phyloP scores from a whole-genome alignment of 768 basidiomycete genomes.

The Naematelia encephala region DNA sequence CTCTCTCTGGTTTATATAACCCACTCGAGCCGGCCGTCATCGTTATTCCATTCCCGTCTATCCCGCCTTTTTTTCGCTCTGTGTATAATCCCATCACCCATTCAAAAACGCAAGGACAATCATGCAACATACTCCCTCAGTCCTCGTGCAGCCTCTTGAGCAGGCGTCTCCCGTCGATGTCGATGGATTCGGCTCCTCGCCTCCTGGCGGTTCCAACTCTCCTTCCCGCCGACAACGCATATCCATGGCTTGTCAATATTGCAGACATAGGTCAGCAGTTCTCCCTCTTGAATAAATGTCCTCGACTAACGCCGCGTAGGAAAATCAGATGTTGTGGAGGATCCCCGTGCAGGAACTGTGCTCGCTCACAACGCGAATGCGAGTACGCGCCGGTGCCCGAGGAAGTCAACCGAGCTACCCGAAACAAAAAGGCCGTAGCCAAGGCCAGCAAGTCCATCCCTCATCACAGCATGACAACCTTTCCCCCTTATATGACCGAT shows the following conservation, averaged over 20 bases:
- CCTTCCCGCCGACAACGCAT: conserved; percentile 32
- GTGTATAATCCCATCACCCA: neutral
- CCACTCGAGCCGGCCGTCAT: no score
- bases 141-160: neutral
- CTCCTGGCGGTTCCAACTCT: conserved; percentile 19
- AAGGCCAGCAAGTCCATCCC: conserved; percentile 28
- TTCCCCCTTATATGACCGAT: conserved; percentile 25
- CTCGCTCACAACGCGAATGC: conserved; percentile 36
- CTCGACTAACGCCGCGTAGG: conserved; percentile 11
- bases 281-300: no score
- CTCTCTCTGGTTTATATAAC: no score
- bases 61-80: no score
- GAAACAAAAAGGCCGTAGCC: conserved; percentile 41
- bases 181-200: conserved; percentile 21
- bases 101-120: neutral
- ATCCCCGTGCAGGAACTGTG: conserved; percentile 42
- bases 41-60: no score
- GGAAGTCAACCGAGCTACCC: conserved; percentile 44
- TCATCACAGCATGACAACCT: conserved; percentile 13
- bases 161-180: conserved; percentile 5
- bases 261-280: conserved; percentile 38
- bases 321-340: conserved; percentile 45
- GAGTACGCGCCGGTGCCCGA: conserved; percentile 46
- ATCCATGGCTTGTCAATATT: conserved; percentile 46
- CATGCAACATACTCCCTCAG: neutral